Base-by-base conservation (phyloP, 2,329 filamentous ascomycete genomes). In the Neonectria ditissima region DNA sequence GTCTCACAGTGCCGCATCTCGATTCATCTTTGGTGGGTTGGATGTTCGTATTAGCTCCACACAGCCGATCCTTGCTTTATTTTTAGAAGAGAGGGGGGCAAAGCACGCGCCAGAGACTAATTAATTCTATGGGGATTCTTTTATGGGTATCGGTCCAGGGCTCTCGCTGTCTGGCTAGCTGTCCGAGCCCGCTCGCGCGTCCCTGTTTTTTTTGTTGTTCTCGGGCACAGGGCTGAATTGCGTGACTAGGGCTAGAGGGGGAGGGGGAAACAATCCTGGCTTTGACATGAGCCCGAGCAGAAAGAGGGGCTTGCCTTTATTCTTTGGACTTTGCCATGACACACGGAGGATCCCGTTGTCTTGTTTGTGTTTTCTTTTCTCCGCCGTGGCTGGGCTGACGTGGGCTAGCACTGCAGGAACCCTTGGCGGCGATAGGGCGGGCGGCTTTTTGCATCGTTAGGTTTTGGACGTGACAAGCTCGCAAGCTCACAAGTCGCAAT, bases 41-140 rank as follows among this genome's bases (percentile, higher is more conserved):
- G 9, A 20, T 14, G 28, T 50, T 50, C 47, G 47, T 50, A 50
- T 50, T 32, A 50, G 47, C 26, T 50, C 47, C 47, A 50, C 47
- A 18, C 37, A 18, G 37, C 37, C 37, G n/a, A n/a, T n/a, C n/a
- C n/a, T n/a, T 18, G 16, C 37, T 41, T 41, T 41, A 41, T 41
- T 41, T 41, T 41, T 41, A 41, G 37, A 41, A 41, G n/a, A 6
- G 24, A 6, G n/a, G n/a, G n/a, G n/a, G n/a, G n/a, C n/a, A n/a
- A n/a, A n/a, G n/a, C n/a, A n/a, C n/a, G n/a, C n/a, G 34, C 14
- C 14, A 37, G 34, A 14, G 6, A 37, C 14, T 14, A 7, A 37
- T 14, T n/a, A n/a, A n/a, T 37, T 16, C 8, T n/a, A 37, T 37
- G 34, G 34, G 34, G 16, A n/a, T 8, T 37, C n/a, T 37, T 37